phyloP scores from a whole-genome alignment of 2,329 filamentous ascomycete genomes.

The Sclerotinia nivalis region DNA sequence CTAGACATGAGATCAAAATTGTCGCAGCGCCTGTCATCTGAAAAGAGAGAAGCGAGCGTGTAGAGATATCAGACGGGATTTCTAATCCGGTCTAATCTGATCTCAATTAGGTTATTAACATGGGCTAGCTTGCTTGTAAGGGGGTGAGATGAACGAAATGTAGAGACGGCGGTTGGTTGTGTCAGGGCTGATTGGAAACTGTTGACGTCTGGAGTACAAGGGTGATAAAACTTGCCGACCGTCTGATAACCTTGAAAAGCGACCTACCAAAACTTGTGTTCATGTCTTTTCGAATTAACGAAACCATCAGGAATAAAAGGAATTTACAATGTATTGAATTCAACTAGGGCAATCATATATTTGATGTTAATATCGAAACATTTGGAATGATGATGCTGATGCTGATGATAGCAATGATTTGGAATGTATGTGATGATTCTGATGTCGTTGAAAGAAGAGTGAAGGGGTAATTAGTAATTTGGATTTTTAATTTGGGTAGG shows the following conservation, averaged over 20 bases:
- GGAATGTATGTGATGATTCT: background rate
- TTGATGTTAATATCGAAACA: background rate
- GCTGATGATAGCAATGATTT: background rate
- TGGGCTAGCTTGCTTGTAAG: constrained; percentile 21
- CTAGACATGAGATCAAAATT: constrained; percentile 36
- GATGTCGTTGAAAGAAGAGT: constrained; percentile 3
- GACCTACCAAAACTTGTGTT: background rate
- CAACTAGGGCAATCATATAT: background rate
- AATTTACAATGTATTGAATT: background rate
- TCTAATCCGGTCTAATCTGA: constrained; percentile 27
- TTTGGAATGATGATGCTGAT: background rate
- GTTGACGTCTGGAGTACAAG: constrained; percentile 28
- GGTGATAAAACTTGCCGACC: constrained; percentile 34
- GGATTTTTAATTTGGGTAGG: background rate
- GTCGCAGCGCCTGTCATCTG: constrained; percentile 37
- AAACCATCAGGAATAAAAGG: background rate
- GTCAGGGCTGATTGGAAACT: constrained; percentile 34
- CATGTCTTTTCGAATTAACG: background rate
- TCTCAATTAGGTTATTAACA: constrained; percentile 1
- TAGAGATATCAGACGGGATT: constrained; percentile 26
- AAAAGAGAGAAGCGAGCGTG: constrained; percentile 30
- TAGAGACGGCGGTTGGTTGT: constrained; percentile 3
- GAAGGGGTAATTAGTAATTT: background rate
- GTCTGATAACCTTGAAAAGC: background rate
- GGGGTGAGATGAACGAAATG: constrained; percentile 19